phyloP scores from a whole-genome alignment of 1,284 basidiomycete genomes.

The Sanghuangporus weigelae region DNA sequence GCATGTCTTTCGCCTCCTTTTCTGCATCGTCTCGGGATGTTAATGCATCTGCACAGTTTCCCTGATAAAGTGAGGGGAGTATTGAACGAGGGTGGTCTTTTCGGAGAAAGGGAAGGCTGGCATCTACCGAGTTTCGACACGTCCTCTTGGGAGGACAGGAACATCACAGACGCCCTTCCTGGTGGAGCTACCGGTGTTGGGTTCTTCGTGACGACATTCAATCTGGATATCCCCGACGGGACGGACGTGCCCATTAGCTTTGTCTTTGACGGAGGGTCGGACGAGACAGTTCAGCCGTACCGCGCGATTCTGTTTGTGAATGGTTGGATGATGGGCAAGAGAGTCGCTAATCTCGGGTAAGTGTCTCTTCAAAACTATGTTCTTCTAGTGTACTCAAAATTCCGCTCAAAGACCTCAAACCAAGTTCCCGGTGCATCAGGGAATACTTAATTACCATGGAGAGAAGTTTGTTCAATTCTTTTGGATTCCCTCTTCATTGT shows the following conservation, averaged over 20 bases:
- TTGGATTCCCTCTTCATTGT: too few relatives aligned
- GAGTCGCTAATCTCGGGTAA: slow-evolving; percentile 65
- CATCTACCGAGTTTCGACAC: slow-evolving; percentile 73
- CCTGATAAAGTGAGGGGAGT: slow-evolving; percentile 65
- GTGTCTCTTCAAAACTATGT: background rate
- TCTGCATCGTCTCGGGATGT: background rate
- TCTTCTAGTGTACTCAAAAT: background rate
- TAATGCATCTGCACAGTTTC: slow-evolving; percentile 35
- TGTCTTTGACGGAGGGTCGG: slow-evolving; percentile 42
- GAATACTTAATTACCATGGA: slow-evolving; percentile 67
- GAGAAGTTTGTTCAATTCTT: slow-evolving; percentile 48
- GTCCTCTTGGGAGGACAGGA: slow-evolving; percentile 50
- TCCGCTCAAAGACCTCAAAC: slow-evolving; percentile 54
- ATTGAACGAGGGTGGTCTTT: slow-evolving; percentile 78
- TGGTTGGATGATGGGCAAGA: slow-evolving; percentile 84
- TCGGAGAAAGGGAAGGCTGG: slow-evolving; percentile 75
- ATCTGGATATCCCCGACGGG: slow-evolving; percentile 50
- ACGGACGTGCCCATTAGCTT: slow-evolving; percentile 65
- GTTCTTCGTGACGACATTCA: slow-evolving; percentile 73
- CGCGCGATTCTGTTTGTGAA: slow-evolving; percentile 73
- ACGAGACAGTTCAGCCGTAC: slow-evolving; percentile 52
- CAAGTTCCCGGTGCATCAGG: slow-evolving; percentile 74
- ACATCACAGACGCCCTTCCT: slow-evolving; percentile 53
- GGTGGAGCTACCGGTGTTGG: slow-evolving; percentile 56
- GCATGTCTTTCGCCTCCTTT: slow-evolving; percentile 30